Evolutionary conservation across 257 asterid species (phyloP).

Genomic region (Salvia rosmarinus): DNA sequence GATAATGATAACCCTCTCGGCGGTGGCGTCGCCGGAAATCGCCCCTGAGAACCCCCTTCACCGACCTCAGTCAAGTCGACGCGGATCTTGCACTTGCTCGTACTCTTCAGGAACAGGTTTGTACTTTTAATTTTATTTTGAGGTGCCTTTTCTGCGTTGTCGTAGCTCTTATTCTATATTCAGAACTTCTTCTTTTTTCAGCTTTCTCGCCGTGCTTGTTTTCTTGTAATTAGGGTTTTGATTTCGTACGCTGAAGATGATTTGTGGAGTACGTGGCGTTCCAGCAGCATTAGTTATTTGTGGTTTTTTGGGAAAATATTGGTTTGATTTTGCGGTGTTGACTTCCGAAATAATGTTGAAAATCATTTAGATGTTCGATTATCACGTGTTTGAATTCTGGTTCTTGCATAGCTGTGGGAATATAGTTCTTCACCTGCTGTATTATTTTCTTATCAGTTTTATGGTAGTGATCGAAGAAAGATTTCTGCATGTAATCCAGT

Average conservation of each 20-base stretch:
- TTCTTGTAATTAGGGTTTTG: conserved; percentile 19
- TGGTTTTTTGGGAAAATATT: background rate
- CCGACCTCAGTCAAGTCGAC: conserved; percentile 84
- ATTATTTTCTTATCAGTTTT: background rate
- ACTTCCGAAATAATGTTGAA: background rate
- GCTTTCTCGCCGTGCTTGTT: background rate
- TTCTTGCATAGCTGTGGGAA: background rate
- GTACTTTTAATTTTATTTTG: background rate
- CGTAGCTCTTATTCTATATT: background rate
- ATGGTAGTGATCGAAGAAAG: background rate
- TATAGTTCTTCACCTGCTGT: conserved; percentile 15
- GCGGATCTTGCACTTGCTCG: conserved; percentile 95
- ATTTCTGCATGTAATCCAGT: background rate
- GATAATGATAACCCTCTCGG: conserved; percentile 1
- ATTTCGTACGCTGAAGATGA: background rate
- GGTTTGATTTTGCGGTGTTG: background rate
- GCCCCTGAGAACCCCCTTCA: conserved; percentile 65
- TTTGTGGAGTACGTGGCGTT: background rate
- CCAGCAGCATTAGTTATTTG: background rate
- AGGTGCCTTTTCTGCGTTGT: background rate
- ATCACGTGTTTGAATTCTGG: background rate
- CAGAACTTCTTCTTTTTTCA: background rate
- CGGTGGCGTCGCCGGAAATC: conserved; percentile 38
- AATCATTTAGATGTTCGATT: background rate
- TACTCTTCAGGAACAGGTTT: conserved; percentile 85